phyloP scores from a whole-genome alignment of 1,284 basidiomycete genomes.

The Pholiota adiposa region DNA sequence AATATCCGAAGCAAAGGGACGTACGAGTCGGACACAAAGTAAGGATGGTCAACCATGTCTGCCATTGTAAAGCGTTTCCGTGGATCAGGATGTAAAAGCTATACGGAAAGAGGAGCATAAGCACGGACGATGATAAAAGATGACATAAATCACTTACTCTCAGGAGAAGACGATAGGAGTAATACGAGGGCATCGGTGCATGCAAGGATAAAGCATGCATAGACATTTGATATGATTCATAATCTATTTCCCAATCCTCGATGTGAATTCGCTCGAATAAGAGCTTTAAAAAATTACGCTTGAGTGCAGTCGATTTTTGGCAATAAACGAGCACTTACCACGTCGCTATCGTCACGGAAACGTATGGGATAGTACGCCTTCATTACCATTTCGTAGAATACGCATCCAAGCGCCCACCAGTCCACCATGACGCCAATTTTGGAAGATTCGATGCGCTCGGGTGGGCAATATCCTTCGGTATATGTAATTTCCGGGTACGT shows the following conservation, averaged over 20 bases:
- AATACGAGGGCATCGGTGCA: background rate
- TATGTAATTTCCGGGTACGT: background rate
- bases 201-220: background rate
- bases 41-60: background rate
- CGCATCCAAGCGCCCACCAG: background rate
- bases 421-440: background rate
- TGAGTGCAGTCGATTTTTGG: no score
- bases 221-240: background rate
- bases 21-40: background rate
- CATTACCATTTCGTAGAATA: background rate
- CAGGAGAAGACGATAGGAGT: background rate
- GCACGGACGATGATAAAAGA: background rate
- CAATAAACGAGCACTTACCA: background rate
- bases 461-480: background rate
- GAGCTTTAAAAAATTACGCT: background rate
- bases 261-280: background rate
- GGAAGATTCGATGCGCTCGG: background rate
- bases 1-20: background rate
- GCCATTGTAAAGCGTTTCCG: background rate
- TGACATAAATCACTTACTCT: background rate
- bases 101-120: background rate
- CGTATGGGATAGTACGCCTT: background rate
- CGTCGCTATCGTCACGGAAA: background rate
- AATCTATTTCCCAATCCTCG: background rate
- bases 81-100: background rate